phyloP scores from a whole-genome alignment of 805 yeast species.

The Candida saitoana region DNA sequence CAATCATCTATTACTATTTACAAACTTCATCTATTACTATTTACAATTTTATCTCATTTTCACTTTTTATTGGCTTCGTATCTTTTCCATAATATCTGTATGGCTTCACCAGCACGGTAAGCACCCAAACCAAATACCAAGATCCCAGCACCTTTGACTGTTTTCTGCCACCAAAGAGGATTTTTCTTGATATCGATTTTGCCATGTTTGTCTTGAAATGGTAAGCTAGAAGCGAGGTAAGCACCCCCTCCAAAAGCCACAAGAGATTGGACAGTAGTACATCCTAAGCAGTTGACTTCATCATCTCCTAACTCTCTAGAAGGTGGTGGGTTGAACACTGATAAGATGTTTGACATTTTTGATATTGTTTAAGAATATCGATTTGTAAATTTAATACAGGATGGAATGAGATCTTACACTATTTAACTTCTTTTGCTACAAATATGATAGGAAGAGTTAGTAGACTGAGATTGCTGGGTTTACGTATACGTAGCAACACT shows the following conservation, averaged over 20 bases:
- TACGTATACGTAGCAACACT: no score
- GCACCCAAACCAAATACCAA: conserved; percentile 34
- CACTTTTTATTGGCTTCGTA: background rate
- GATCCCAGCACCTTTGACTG: conserved; percentile 30
- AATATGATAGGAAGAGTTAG: background rate
- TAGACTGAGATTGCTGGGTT: background rate
- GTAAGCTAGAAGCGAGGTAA: conserved; percentile 23
- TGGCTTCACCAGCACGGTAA: conserved; percentile 31
- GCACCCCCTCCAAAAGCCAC: conserved; percentile 32
- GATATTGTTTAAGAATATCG: background rate
- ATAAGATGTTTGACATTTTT: conserved; percentile 29
- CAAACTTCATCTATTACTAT: background rate
- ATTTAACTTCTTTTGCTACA: background rate
- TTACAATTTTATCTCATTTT: background rate
- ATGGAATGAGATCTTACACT: background rate
- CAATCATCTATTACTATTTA: no score
- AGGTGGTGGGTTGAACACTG: conserved; percentile 34
- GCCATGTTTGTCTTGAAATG: conserved; percentile 29
- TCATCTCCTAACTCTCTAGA: conserved; percentile 16
- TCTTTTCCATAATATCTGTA: conserved; percentile 16
- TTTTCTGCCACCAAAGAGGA: conserved; percentile 39
- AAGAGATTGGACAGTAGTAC: conserved; percentile 35
- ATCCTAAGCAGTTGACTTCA: conserved; percentile 30
- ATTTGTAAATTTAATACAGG: background rate
- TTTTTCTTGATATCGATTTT: conserved; percentile 29